A percentile compares a stretch with the other conserved stretches of the same genome.
These are phyloP conservation scores for Clarireedia sp. DNA, from an alignment of 2,329 filamentous ascomycete species.

Conservation along the genomic window DNA sequence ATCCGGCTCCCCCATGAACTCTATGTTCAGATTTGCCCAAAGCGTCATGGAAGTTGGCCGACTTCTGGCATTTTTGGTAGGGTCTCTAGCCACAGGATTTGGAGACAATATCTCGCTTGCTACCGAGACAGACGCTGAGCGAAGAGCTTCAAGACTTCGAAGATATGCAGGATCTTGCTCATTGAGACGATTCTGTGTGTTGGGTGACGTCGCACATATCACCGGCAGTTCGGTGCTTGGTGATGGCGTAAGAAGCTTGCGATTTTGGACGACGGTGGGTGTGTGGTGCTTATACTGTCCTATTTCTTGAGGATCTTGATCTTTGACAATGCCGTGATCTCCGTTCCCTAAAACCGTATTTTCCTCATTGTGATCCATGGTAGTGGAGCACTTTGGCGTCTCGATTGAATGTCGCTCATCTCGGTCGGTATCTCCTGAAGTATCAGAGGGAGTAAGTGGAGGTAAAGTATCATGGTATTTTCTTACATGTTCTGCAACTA, in stretches of 20 bases:
- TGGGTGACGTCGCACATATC: slow-evolving; percentile 8
- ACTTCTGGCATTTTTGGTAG: neutral
- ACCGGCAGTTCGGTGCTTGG: neutral
- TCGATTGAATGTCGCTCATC: neutral
- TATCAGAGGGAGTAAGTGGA: neutral
- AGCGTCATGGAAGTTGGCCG: neutral
- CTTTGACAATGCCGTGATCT: no score
- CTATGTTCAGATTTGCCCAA: neutral
- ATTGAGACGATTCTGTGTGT: slow-evolving; percentile 19
- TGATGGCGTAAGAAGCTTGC: slow-evolving; percentile 3
- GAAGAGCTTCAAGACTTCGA: slow-evolving; percentile 14
- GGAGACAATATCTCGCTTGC: neutral
- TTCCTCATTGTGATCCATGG: neutral
- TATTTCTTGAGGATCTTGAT: neutral
- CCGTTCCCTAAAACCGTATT: neutral
- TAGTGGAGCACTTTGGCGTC: neutral
- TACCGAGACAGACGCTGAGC: neutral
- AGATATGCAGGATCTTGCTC: slow-evolving; percentile 20
- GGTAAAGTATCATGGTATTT: neutral
- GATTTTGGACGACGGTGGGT: slow-evolving; percentile 1
- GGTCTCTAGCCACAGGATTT: neutral
- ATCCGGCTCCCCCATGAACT: neutral
- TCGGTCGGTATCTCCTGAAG: neutral
- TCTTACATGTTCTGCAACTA: neutral
- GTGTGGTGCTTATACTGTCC: no score